phyloP scores from a whole-genome alignment of 75 land plant genomes.

The Picea sitchensis region DNA sequence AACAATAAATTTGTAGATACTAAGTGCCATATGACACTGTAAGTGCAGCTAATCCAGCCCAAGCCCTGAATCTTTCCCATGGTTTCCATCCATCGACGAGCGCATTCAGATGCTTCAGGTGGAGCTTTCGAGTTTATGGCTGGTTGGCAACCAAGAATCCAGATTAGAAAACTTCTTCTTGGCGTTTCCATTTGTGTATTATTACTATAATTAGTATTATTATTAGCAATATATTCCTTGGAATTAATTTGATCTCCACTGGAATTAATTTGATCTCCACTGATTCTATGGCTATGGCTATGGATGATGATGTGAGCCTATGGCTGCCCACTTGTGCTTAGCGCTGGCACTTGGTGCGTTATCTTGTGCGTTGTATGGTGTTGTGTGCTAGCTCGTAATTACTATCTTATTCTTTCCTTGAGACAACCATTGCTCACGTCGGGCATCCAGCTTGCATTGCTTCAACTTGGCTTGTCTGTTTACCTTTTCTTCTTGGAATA shows the following conservation, averaged over 20 bases:
- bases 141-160: not conserved
- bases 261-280: no score
- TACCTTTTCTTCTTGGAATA: slow-evolving; percentile 15
- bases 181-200: not conserved
- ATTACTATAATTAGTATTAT: not conserved
- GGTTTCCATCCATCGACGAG: no score
- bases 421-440: slow-evolving; percentile 95
- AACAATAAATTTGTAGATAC: no score
- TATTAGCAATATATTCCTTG: not conserved
- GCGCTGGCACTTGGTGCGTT: no score
- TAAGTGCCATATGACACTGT: no score
- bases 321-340: no score
- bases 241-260: not conserved
- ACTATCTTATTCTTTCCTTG: slow-evolving; percentile 19
- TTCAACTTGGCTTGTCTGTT: slow-evolving; percentile 87
- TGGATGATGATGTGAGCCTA: no score
- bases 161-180: slow-evolving; percentile 1
- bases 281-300: no score
- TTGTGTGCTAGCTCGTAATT: no score
- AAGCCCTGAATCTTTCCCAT: no score
- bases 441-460: slow-evolving; percentile 90
- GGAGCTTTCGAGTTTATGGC: slow-evolving; percentile 1
- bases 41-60: no score
- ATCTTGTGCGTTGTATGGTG: no score
- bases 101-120: not conserved